Percentiles rank a stretch among this genome's conserved stretches.
Conservation (phyloP, 2,329 filamentous ascomycete genomes). For the Hypomyces perniciosus region DNA sequence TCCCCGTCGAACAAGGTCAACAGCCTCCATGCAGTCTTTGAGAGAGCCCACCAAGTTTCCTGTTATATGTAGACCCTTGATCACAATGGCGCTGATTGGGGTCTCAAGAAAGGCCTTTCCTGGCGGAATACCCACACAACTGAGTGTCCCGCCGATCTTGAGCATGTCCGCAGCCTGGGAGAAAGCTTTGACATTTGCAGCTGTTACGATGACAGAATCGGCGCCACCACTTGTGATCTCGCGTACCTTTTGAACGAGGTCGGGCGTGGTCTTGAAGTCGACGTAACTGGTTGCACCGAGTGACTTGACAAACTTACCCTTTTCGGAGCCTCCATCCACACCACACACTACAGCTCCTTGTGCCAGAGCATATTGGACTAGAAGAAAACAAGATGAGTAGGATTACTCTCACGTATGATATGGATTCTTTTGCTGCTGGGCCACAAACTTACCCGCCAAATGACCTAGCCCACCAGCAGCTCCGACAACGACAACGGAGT, state of each 20-base stretch:
- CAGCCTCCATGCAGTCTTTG: slow-evolving; percentile 15
- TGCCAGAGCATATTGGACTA: slow-evolving; percentile 15
- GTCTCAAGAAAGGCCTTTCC: slow-evolving; percentile 13
- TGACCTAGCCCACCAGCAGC: slow-evolving; percentile 15
- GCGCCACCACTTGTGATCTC: slow-evolving; percentile 13
- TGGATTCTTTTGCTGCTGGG: not conserved
- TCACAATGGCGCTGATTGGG: slow-evolving; percentile 14
- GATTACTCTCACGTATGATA: not conserved
- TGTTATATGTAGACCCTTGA: slow-evolving; percentile 14
- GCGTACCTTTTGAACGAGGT: slow-evolving; percentile 2
- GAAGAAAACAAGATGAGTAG: not conserved
- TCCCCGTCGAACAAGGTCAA: slow-evolving; percentile 15
- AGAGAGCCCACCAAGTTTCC: slow-evolving; percentile 16
- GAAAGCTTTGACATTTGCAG: slow-evolving; percentile 13
- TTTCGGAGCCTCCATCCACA: slow-evolving; percentile 10
- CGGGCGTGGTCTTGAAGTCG: slow-evolving; percentile 12
- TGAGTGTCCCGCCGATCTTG: slow-evolving; percentile 12
- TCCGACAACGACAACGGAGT: slow-evolving; percentile 14
- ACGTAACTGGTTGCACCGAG: slow-evolving; percentile 10
- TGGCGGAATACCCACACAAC: slow-evolving; percentile 15
- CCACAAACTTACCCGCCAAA: slow-evolving; percentile 11
- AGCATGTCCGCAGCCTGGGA: slow-evolving; percentile 15
- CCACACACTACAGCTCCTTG: slow-evolving; percentile 14
- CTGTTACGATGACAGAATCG: slow-evolving; percentile 14
- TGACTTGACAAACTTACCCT: slow-evolving; percentile 13